Evolutionary conservation across 192 early-diverging fungal genomes (phyloP).

Genomic region (Dissophora globulifera): DNA sequence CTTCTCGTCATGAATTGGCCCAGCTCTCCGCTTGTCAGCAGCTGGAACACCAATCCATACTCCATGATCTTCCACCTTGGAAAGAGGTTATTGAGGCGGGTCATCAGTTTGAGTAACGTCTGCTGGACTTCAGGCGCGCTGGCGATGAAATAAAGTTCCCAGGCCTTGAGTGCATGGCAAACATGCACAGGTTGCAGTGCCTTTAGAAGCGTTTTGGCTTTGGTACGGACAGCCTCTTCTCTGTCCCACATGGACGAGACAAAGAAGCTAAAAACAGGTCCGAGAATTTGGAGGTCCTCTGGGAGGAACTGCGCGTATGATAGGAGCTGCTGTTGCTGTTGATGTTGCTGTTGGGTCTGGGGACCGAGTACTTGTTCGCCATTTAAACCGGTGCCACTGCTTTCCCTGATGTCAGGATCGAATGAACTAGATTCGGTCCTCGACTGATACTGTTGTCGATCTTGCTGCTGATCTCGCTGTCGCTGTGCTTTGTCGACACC

Average conservation of each 20-base stretch:
- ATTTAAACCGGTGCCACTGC: constrained; percentile 11
- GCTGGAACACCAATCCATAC: constrained; percentile 22
- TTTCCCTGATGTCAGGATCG: constrained; percentile 9
- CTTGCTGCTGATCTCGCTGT: not conserved
- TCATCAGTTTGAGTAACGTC: constrained; percentile 60
- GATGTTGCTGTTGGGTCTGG: not conserved
- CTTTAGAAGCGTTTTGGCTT: constrained; percentile 59
- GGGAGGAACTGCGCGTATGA: constrained; percentile 15
- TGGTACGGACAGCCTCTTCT: constrained; percentile 65
- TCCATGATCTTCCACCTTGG: constrained; percentile 61
- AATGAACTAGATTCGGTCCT: constrained; percentile 11
- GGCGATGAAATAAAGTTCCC: constrained; percentile 64
- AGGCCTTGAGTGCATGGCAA: constrained; percentile 62
- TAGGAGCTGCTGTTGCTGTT: not conserved
- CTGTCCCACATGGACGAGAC: constrained; percentile 67
- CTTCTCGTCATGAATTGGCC: constrained; percentile 3
- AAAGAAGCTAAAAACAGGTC: constrained; percentile 65
- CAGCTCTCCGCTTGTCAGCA: constrained; percentile 21
- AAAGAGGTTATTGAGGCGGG: constrained; percentile 63
- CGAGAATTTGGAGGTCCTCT: constrained; percentile 53
- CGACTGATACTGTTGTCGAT: not conserved
- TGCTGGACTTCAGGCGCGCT: constrained; percentile 51
- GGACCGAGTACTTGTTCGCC: not conserved
- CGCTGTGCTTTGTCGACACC: constrained; percentile 9
- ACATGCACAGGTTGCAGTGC: constrained; percentile 60